A percentile compares a stretch with the other conserved stretches of the same genome.
These are phyloP conservation scores for Leccinellum luteum DNA, from an alignment of 768 basidiomycete species.

Conservation along the genomic window DNA sequence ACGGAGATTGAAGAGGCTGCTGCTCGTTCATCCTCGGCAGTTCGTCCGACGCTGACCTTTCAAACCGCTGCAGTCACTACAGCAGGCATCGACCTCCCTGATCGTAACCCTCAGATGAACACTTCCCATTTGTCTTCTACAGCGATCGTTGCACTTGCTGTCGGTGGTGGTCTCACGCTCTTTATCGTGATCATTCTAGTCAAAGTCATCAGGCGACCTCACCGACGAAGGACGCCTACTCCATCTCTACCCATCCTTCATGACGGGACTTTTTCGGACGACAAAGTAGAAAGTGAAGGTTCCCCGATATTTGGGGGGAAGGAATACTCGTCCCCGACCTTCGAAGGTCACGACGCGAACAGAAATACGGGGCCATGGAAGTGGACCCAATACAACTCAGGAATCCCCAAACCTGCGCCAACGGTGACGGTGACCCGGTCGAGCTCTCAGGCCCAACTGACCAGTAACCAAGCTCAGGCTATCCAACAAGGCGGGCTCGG, in stretches of 20 bases:
- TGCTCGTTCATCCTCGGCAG: constrained; percentile 10
- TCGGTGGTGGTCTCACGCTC: constrained; percentile 50
- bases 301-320: constrained; percentile 80
- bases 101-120: constrained; percentile 13
- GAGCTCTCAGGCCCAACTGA: constrained; percentile 16
- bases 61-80: constrained; percentile 2
- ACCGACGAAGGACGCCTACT: constrained; percentile 53
- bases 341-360: constrained; percentile 31
- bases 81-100: neutral
- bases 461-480: constrained; percentile 10
- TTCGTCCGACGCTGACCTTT: constrained; percentile 3
- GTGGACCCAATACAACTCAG: constrained; percentile 55
- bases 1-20: constrained; percentile 19
- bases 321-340: constrained; percentile 47
- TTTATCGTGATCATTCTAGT: constrained; percentile 47
- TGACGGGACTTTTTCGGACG: constrained; percentile 48
- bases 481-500: constrained; percentile 6
- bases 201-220: constrained; percentile 49
- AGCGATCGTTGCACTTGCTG: constrained; percentile 50
- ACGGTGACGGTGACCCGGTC: constrained; percentile 23
- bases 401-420: constrained; percentile 28
- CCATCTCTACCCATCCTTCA: constrained; percentile 75
- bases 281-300: constrained; percentile 47
- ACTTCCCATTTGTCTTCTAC: constrained; percentile 42
- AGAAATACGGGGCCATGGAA: constrained; percentile 48